phyloP scores from a whole-genome alignment of 768 basidiomycete genomes.

The Mycena alexandri region DNA sequence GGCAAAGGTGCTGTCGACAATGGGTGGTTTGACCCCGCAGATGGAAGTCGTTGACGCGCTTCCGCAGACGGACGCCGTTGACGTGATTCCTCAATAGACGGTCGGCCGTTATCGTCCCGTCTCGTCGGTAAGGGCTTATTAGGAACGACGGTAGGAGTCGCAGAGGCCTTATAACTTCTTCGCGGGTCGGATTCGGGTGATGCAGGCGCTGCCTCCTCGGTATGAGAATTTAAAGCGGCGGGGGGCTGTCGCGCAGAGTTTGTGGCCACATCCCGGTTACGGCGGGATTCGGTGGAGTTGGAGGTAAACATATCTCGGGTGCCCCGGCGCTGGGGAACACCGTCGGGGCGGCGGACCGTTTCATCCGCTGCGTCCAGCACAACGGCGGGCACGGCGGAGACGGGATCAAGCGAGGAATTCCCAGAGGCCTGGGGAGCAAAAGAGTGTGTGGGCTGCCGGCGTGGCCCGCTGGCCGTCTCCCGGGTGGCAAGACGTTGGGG shows the following conservation, averaged over 20 bases:
- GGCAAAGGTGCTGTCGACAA: too few species aligned
- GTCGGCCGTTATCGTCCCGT: too few species aligned
- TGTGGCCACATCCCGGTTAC: background rate
- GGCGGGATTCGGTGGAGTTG: background rate
- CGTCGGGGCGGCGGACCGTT: background rate
- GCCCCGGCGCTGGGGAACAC: conserved; percentile 15
- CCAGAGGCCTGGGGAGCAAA: conserved; percentile 7
- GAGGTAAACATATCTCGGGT: conserved; percentile 11
- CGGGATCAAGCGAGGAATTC: background rate
- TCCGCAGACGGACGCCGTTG: too few species aligned
- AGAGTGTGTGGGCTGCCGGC: conserved; percentile 17
- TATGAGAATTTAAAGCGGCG: conserved; percentile 8
- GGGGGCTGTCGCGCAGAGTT: background rate
- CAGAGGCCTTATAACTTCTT: conserved; percentile 24
- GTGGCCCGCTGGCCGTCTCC: conserved; percentile 4
- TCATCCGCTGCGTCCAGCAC: conserved; percentile 8
- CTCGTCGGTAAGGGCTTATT: background rate
- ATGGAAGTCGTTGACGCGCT: too few species aligned
- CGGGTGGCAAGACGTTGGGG: conserved; percentile 7
- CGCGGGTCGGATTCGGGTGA: conserved; percentile 12
- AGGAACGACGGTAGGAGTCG: conserved; percentile 24
- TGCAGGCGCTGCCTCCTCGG: conserved; percentile 12
- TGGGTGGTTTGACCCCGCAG: too few species aligned
- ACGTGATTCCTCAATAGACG: too few species aligned
- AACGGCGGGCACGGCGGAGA: background rate